Evolutionary conservation across 371 early-diverging fungal species (phyloP).

Genomic region (Mortierella sp.): DNA sequence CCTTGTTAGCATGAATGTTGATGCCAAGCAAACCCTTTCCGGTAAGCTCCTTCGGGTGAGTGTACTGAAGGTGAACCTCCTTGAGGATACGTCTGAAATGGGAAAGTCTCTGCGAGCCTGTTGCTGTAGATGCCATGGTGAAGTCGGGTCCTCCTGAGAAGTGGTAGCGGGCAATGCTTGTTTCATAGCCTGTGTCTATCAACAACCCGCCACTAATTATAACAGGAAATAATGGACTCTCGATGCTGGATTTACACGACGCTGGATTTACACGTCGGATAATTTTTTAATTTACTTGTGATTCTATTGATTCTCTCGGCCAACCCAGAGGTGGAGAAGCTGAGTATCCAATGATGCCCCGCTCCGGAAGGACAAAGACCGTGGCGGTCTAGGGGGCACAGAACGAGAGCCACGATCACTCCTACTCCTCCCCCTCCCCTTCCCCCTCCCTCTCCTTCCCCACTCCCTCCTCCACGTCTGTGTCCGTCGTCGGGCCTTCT

Average conservation of each 20-base stretch:
- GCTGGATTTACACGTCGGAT: too few relatives aligned
- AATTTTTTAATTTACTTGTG: too few relatives aligned
- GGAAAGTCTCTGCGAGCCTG: conserved; percentile 36
- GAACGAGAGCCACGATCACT: background rate
- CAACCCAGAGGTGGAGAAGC: too few relatives aligned
- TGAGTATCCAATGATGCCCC: conserved; percentile 17
- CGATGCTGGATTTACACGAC: too few relatives aligned
- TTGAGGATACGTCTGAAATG: conserved; percentile 51
- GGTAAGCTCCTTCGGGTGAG: conserved; percentile 40
- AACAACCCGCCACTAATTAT: background rate
- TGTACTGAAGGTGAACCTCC: conserved; percentile 52
- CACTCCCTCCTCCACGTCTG: background rate
- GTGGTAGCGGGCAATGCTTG: too few relatives aligned
- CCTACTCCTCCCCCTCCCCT: background rate
- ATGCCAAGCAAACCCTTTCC: conserved; percentile 47
- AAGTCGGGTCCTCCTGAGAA: too few relatives aligned
- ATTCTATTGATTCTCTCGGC: too few relatives aligned
- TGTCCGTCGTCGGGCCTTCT: background rate
- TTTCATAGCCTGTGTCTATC: too few relatives aligned
- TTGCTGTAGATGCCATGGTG: conserved; percentile 24
- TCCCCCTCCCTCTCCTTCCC: background rate
- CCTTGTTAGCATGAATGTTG: conserved; percentile 47
- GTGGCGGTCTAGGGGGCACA: background rate
- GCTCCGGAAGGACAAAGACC: conserved; percentile 7
- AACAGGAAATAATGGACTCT: background rate